Percentiles rank a stretch among this genome's conserved stretches.
Conservation (phyloP, 805 yeast genomes). For the Teunomyces lycoperdinae region DNA sequence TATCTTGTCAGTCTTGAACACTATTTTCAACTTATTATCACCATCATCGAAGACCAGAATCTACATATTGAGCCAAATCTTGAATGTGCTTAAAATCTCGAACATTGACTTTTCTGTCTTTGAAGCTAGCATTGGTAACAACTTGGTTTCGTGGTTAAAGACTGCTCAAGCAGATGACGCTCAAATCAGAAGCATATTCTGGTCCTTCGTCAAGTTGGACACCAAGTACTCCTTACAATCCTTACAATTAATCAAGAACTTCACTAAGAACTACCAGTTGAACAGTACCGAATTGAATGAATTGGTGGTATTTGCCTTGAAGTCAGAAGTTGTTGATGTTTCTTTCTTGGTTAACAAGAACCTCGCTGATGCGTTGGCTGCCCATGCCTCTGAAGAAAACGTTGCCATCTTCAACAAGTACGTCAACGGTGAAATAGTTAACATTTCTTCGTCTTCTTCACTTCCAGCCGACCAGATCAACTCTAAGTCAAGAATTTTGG, state of each 20-base stretch:
- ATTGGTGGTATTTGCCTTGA: slow-evolving; percentile 36
- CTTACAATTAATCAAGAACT: slow-evolving; percentile 33
- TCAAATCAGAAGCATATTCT: slow-evolving; percentile 30
- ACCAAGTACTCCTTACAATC: slow-evolving; percentile 24
- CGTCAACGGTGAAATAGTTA: slow-evolving; percentile 34
- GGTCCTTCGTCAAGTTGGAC: slow-evolving; percentile 39
- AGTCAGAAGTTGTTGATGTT: slow-evolving; percentile 36
- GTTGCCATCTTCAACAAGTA: slow-evolving; percentile 30
- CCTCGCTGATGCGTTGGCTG: slow-evolving; percentile 32
- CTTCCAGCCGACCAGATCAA: slow-evolving; percentile 17
- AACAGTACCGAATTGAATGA: slow-evolving; percentile 22
- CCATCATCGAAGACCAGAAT: slow-evolving; percentile 30
- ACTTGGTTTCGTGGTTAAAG: slow-evolving; percentile 36
- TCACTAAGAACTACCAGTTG: slow-evolving; percentile 27
- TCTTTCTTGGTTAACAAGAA: slow-evolving; percentile 42
- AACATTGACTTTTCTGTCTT: slow-evolving; percentile 31
- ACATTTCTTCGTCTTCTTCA: slow-evolving; percentile 16
- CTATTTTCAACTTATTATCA: slow-evolving; percentile 41
- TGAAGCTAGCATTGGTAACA: slow-evolving; percentile 33
- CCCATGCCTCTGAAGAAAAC: slow-evolving; percentile 24
- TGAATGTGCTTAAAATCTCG: slow-evolving; percentile 28
- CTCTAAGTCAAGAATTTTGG: slow-evolving; percentile 38
- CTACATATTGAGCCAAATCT: slow-evolving; percentile 28
- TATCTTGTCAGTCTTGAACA: slow-evolving; percentile 38
- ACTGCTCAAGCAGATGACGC: slow-evolving; percentile 28